Percentiles rank a stretch among this genome's conserved stretches.
Conservation (phyloP, 371 early-diverging fungal species). For the Saksenaea vasiformis region DNA sequence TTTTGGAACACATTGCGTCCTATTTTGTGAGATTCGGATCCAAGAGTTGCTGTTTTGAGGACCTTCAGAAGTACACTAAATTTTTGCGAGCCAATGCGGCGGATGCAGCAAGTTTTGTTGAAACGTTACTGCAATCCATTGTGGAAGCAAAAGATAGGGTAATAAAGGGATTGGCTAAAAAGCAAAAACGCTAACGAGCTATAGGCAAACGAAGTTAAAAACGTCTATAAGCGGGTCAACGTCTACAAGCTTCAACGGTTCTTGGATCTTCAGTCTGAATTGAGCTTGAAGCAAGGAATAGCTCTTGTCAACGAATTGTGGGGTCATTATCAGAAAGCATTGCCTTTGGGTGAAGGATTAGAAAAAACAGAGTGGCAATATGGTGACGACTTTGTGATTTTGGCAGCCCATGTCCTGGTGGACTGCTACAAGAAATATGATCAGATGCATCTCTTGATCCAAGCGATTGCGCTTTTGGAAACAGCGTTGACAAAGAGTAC, state of each 20-base stretch:
- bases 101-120: slow-evolving; percentile 37
- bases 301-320: slow-evolving; percentile 51
- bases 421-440: slow-evolving; percentile 51
- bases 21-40: slow-evolving; percentile 73
- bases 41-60: slow-evolving; percentile 77
- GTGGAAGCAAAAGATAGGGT: slow-evolving; percentile 40
- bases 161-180: not conserved
- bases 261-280: slow-evolving; percentile 34
- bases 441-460: slow-evolving; percentile 30
- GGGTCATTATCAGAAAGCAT: slow-evolving; percentile 55
- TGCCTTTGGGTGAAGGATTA: slow-evolving; percentile 65
- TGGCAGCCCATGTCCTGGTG: slow-evolving; percentile 63
- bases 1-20: slow-evolving; percentile 48
- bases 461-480: slow-evolving; percentile 74
- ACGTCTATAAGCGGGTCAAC: slow-evolving; percentile 51
- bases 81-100: slow-evolving; percentile 28
- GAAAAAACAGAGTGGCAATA: slow-evolving; percentile 77
- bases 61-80: slow-evolving; percentile 64
- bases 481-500: slow-evolving; percentile 72
- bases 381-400: slow-evolving; percentile 79
- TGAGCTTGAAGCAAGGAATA: slow-evolving; percentile 11
- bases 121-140: slow-evolving; percentile 31
- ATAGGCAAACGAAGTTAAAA: slow-evolving; percentile 34
- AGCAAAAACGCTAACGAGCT: not conserved
- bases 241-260: slow-evolving; percentile 58